Evolutionary conservation across 768 basidiomycete genomes (phyloP).

Genomic region (Macrolepiota albuminosa): DNA sequence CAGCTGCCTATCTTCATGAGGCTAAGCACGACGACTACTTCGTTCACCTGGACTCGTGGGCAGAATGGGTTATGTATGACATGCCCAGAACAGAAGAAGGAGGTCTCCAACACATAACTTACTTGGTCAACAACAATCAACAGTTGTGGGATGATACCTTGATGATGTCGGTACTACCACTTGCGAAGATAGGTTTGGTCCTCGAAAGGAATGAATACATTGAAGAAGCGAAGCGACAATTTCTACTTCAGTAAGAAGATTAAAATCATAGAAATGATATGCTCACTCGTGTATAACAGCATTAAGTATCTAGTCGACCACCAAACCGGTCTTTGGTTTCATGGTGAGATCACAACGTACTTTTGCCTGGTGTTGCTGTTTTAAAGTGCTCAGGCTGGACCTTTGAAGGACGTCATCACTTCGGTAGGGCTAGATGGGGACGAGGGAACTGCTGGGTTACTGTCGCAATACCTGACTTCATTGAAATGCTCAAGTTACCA

Average conservation of each 20-base stretch:
- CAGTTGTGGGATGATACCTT: slow-evolving; percentile 56
- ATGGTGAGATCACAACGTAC: slow-evolving; percentile 26
- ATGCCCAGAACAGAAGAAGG: slow-evolving; percentile 42
- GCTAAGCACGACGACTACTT: slow-evolving; percentile 27
- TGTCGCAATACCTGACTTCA: slow-evolving; percentile 42
- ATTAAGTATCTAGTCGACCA: slow-evolving; percentile 42
- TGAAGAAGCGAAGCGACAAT: slow-evolving; percentile 50
- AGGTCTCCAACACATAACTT: slow-evolving; percentile 46
- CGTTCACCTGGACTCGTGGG: slow-evolving; percentile 43
- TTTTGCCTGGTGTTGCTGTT: neutral
- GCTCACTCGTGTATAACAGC: slow-evolving; percentile 16
- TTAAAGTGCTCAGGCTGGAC: slow-evolving; percentile 31
- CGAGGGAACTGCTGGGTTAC: slow-evolving; percentile 55
- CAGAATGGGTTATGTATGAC: slow-evolving; percentile 47
- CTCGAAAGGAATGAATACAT: slow-evolving; percentile 44
- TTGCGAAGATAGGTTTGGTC: slow-evolving; percentile 52
- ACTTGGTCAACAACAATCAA: slow-evolving; percentile 34
- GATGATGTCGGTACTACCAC: slow-evolving; percentile 55
- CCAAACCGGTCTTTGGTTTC: slow-evolving; percentile 43
- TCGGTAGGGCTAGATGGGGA: slow-evolving; percentile 45
- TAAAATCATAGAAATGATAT: neutral
- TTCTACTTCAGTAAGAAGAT: slow-evolving; percentile 38
- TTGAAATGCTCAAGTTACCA: slow-evolving; percentile 38
- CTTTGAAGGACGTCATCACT: slow-evolving; percentile 42
- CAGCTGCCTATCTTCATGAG: slow-evolving; percentile 39